Base-by-base conservation (phyloP, 176 grass and related monocot species). In the Ensete ventricosum region DNA sequence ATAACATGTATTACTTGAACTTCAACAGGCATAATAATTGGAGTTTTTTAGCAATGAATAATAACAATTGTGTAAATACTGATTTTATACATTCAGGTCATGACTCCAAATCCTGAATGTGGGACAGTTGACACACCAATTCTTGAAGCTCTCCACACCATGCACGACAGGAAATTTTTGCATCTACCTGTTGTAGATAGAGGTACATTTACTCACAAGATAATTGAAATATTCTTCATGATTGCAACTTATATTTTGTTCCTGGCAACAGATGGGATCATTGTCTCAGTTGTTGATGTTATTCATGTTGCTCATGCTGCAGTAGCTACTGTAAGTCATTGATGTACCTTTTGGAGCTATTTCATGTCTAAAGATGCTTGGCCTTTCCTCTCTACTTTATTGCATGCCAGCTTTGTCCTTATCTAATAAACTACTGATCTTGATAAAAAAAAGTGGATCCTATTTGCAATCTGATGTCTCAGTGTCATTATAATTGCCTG, bases 31-130 rank as follows among this genome's bases (percentile, higher is more conserved):
- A 0, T 43, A 43, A 43, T 43, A 43, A 43, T 43, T 43, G 6
- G 34, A 43, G 34, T 43, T 43, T 43, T 43, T 43, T 43, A 43
- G 4, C 34, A 0, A 43, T 43, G 34, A 6, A 43, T 43, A 43
- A 43, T 43, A 43, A 43, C 34, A 43, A 43, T 43, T 49, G 9
- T 59, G 21, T 10, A 75, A 60, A 23, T 43, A 2, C 14, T 11
- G 24, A 59, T 19, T 43, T 43, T 70, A 16, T 85, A 83, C 85
- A 12, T 21, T 63, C 85, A 99, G 95, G 95, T 99, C 69, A 99
- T 99, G 95, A 99, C 95, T 53, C 84, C 87, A 86, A 94, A 88
- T 82, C 95, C 95, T 80, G 88, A 99, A 87, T 99, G 90, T 83
- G 90, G 82, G 22, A 91, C 86, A 12, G 48, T 94, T 78, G 86